Evolutionary conservation across 805 yeast species (phyloP), one percentile per base, ranked within the genome.

Genomic region (Phaffomyces antillensis): DNA sequence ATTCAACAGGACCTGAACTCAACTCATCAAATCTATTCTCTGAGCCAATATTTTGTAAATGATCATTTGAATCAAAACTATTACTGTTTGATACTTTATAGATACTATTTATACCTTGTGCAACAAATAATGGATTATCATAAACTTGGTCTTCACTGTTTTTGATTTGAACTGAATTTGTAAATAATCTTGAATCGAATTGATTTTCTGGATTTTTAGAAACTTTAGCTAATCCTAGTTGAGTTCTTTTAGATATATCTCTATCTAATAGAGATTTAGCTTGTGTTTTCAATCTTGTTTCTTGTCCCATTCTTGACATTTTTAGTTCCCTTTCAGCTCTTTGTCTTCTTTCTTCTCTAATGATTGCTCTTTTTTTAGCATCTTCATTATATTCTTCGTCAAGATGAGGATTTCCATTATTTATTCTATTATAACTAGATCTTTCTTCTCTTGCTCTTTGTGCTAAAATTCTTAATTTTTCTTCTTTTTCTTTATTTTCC

Each of bases 171-270:
- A 76, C 62, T 2, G 75, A 75, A 26, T 69, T 70, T 10, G 75
- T 60, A 50, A 72, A 81, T 31, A 83, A 58, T 28, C 86, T 67
- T 0, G 86, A 70, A 54, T 83, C 91, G 52, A 77, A 78, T 42
- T 70, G 70, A 3, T 70, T 63, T 38, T 75, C 81, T 5, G 40
- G 46, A 1, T 61, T 48, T 7, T 59, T 49, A 10, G 70, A 54
- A 1, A 73, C 68, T 46, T 65, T 65, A 1, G 72, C 69, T 12
- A 75, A 64, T 0, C 81, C 81, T 25, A 77, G 47, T 3, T 76
- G 75, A 2, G 79, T 77, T 46, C 74, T 67, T 39, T 76, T 83
- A 10, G 82, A 75, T 11, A 81, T 60, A 41, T 77, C 82, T 40
- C 83, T 60, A 25, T 73, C 72, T n/a, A 64, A 59, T 26, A 71